Conservation (phyloP, 805 yeast species). For the Wickerhamomyces queroliae region DNA sequence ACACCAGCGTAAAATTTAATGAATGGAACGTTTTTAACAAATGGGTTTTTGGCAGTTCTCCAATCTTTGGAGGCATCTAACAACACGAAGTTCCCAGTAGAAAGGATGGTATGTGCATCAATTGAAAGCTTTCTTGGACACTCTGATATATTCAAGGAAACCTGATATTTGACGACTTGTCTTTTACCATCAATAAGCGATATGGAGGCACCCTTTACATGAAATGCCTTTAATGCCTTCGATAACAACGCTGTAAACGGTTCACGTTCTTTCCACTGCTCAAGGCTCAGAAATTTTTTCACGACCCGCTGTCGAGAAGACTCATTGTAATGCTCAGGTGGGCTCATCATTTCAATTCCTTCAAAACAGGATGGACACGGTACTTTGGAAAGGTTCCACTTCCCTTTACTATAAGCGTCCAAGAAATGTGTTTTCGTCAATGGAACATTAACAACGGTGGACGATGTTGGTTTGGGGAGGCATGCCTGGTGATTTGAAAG, state of each 20-base stretch:
- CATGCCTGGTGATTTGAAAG: slow-evolving; percentile 5
- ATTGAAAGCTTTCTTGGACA: slow-evolving; percentile 52
- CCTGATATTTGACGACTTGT: slow-evolving; percentile 45
- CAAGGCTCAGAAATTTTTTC: slow-evolving; percentile 29
- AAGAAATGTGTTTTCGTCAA: slow-evolving; percentile 47
- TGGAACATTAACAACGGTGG: slow-evolving; percentile 24
- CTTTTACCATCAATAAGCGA: slow-evolving; percentile 46
- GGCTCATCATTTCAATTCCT: slow-evolving; percentile 41
- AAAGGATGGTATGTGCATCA: slow-evolving; percentile 65
- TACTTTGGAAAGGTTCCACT: slow-evolving; percentile 48
- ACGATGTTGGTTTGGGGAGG: slow-evolving; percentile 6
- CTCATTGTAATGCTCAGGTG: slow-evolving; percentile 58
- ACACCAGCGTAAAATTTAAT: slow-evolving; percentile 63
- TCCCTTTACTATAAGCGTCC: slow-evolving; percentile 51
- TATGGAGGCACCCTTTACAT: slow-evolving; percentile 48
- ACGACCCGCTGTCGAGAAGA: slow-evolving; percentile 37
- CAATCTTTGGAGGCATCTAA: slow-evolving; percentile 63
- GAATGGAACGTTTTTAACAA: slow-evolving; percentile 55
- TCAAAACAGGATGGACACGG: slow-evolving; percentile 50
- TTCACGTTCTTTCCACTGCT: slow-evolving; percentile 43
- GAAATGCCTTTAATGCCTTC: slow-evolving; percentile 34
- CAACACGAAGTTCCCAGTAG: slow-evolving; percentile 47
- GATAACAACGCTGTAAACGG: slow-evolving; percentile 33
- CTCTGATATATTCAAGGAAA: slow-evolving; percentile 40
- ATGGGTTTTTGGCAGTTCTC: slow-evolving; percentile 59